These are phyloP conservation scores for Oryza officinalis DNA, from an alignment of 176 grass and related monocot genomes.

Conservation along the genomic window DNA sequence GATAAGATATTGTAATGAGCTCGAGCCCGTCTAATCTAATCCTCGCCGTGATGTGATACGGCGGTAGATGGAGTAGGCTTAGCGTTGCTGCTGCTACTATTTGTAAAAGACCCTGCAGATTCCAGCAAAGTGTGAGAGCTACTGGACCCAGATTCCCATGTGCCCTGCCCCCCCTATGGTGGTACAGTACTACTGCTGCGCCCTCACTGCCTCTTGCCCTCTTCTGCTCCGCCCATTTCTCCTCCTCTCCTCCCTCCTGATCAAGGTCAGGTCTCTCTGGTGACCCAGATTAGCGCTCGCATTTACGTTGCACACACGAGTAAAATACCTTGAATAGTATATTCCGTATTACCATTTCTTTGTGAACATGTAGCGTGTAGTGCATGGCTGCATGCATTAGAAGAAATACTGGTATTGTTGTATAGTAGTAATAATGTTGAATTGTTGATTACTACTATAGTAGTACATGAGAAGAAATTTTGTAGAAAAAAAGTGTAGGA, in stretches of 20 bases:
- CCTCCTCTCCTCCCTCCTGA: neutral
- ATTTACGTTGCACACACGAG: neutral
- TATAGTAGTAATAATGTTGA: too few species aligned
- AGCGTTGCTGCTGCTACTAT: slow-evolving; percentile 4
- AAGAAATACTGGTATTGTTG: neutral
- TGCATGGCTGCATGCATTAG: neutral
- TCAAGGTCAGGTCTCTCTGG: neutral
- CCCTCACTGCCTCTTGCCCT: neutral
- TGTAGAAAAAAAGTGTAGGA: neutral
- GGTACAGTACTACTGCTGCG: slow-evolving; percentile 27
- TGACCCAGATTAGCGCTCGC: neutral
- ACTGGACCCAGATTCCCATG: slow-evolving; percentile 61
- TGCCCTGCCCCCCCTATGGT: slow-evolving; percentile 32
- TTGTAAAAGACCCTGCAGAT: slow-evolving; percentile 56
- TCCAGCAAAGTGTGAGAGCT: slow-evolving; percentile 55
- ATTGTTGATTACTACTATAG: too few species aligned
- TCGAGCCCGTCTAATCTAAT: slow-evolving; percentile 12
- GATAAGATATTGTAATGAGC: slow-evolving; percentile 2
- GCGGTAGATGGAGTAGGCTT: neutral
- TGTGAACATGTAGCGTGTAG: neutral
- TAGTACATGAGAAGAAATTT: too few species aligned
- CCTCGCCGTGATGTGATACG: slow-evolving; percentile 26
- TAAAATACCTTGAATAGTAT: neutral
- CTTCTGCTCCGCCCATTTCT: neutral
- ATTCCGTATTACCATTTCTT: neutral